phyloP scores from a whole-genome alignment of 73 alveolate genomes.

The Diophrys appendiculata region DNA sequence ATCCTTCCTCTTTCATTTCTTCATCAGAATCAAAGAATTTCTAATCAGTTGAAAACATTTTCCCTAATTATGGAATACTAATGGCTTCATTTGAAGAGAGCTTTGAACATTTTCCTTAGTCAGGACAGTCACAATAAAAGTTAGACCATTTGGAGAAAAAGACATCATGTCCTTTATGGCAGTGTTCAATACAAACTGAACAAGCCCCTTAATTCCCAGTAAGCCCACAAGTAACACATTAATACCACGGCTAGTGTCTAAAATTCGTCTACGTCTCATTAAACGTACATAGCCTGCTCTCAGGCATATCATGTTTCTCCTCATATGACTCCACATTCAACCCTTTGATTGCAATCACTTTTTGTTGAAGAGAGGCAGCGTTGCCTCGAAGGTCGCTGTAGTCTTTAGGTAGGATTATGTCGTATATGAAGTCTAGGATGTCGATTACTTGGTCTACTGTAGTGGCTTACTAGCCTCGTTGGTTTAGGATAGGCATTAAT shows the following conservation, averaged over 20 bases:
- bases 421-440: background rate
- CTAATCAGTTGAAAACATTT: background rate
- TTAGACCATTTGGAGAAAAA: conserved; percentile 51
- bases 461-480: background rate
- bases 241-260: conserved; percentile 56
- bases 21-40: background rate
- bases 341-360: background rate
- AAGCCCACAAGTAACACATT: conserved; percentile 59
- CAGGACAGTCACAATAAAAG: conserved; percentile 72
- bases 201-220: conserved; percentile 59
- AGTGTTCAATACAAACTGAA: conserved; percentile 46
- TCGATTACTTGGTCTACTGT: background rate
- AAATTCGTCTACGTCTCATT: conserved; percentile 34
- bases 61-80: background rate
- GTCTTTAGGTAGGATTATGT: background rate
- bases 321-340: background rate
- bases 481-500: too few relatives aligned
- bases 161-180: conserved; percentile 68
- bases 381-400: background rate
- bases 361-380: background rate
- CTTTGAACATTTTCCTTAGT: conserved; percentile 46
- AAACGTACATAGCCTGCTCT: conserved; percentile 30
- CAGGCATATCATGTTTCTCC: background rate
- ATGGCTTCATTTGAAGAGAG: conserved; percentile 16
- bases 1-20: background rate